Base-by-base conservation (phyloP, 2,329 filamentous ascomycete genomes). In the Colletotrichum tropicale region DNA sequence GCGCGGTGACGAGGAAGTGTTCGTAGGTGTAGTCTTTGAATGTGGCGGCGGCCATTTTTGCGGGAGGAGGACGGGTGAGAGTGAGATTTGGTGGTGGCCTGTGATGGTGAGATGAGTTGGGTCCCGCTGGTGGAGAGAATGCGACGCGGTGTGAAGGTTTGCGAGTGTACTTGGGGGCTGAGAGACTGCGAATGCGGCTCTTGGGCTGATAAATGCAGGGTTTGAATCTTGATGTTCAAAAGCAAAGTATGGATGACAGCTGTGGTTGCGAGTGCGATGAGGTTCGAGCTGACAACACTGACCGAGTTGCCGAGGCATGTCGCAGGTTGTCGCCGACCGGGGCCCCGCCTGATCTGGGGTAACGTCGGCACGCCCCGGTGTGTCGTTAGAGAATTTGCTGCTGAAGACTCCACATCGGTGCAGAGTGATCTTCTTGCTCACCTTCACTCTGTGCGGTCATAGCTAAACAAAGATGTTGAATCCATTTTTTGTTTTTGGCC, bases 1-100 rank as follows among this genome's bases (percentile, higher is more conserved):
- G 95, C 56, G 92, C 92, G n/a, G 90, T 92, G 79, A 98, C 88
- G 78, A 92, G 91, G 89, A 95, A 96, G 88, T 94, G 88, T 79
- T 93, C 87, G 85, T 91, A 93, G 43, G 79, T 78, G 52, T 84
- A 78, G 82, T 91, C 77, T 61, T 77, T 75, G 76, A 76, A 71
- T 9, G 70, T 32, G n/a, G 43, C 43, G n/a, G n/a, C 43, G 6
- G 71, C 71, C 76, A 78, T 78, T 66, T 10, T 76, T 6, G 38
- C 38, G 18, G 18, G 38, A 48, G 38, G 38, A n/a, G 3, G 34
- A 28, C 9, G 9, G 2, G 15, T 32, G 16, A 1, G 56, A 3
- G 26, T 43, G 43, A 8, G 26, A 24, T 43, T 24, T 24, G 68
- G 1, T 55, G 38, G n/a, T 55, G 38, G n/a, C 52, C 26, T 52